These are phyloP conservation scores for Vanderwaltozyma polyspora DNA, from an alignment of 805 yeast species.

Conservation along the genomic window DNA sequence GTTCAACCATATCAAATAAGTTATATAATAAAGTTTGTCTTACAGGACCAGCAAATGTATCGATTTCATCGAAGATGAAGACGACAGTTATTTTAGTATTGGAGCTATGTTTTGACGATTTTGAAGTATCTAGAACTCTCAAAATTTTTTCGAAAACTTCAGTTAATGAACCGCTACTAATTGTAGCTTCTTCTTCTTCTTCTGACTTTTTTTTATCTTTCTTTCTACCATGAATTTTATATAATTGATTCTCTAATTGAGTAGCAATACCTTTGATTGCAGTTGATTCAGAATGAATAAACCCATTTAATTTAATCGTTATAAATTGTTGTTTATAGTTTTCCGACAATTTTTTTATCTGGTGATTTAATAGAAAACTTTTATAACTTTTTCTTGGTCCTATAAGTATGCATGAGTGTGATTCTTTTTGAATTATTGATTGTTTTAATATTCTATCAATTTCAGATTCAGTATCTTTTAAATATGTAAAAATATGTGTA, in stretches of 20 bases:
- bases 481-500: slow-evolving; percentile 11
- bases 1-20: slow-evolving; percentile 76
- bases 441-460: slow-evolving; percentile 48
- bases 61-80: slow-evolving; percentile 78
- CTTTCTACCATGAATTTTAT: slow-evolving; percentile 20
- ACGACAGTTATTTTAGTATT: slow-evolving; percentile 44
- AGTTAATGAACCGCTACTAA: slow-evolving; percentile 43
- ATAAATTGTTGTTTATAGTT: slow-evolving; percentile 43
- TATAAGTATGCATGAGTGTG: slow-evolving; percentile 67
- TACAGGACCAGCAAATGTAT: slow-evolving; percentile 55
- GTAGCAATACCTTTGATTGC: slow-evolving; percentile 82
- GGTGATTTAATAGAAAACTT: slow-evolving; percentile 48
- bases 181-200: slow-evolving; percentile 12
- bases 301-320: slow-evolving; percentile 55
- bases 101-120: slow-evolving; percentile 15
- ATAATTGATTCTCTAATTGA: slow-evolving; percentile 51
- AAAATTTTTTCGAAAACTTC: slow-evolving; percentile 53
- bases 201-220: slow-evolving; percentile 3
- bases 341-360: slow-evolving; percentile 34
- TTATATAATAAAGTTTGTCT: slow-evolving; percentile 83
- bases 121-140: slow-evolving; percentile 34
- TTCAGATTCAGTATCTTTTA: slow-evolving; percentile 29
- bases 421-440: slow-evolving; percentile 57
- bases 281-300: slow-evolving; percentile 55
- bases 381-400: slow-evolving; percentile 82